A percentile compares a stretch with the other conserved stretches of the same genome.
Evolutionary conservation across 2,329 filamentous ascomycete species (phyloP).

Genomic region (Biscogniauxia mediterranea): DNA sequence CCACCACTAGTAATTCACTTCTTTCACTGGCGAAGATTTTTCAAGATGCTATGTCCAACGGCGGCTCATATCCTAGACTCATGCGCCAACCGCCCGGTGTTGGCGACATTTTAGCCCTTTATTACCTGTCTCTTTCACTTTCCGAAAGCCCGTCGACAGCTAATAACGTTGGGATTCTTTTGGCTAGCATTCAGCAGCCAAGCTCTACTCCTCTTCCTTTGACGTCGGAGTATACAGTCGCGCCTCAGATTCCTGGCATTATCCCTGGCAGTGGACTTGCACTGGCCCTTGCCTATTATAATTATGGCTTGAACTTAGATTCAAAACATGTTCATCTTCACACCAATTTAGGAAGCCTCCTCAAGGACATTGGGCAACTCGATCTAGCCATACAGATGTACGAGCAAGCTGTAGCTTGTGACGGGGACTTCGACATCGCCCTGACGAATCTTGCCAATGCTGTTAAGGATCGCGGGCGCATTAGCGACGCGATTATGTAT

Average conservation of each 20-base stretch:
- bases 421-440: conserved; percentile 94
- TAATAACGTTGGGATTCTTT: conserved; percentile 94
- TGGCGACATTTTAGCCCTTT: conserved; percentile 88
- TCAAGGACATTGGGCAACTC: conserved; percentile 95
- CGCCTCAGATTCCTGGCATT: conserved; percentile 69
- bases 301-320: conserved; percentile 87
- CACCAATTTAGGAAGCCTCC: conserved; percentile 89
- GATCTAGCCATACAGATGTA: conserved; percentile 95
- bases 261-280: conserved; percentile 82
- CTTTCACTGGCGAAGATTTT: conserved; percentile 96
- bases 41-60: conserved; percentile 88
- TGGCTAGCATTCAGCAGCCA: conserved; percentile 87
- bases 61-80: conserved; percentile 52
- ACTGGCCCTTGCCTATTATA: conserved; percentile 88
- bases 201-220: conserved; percentile 36
- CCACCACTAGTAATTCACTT: conserved; percentile 92
- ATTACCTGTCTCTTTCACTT: conserved; percentile 90
- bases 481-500: conserved; percentile 87
- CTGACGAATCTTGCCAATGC: conserved; percentile 95
- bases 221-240: conserved; percentile 29
- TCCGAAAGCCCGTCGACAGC: conserved; percentile 96
- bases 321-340: conserved; percentile 91
- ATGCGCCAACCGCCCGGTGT: conserved; percentile 70
- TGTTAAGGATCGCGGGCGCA: conserved; percentile 91
- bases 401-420: conserved; percentile 86